Base-by-base conservation (phyloP, 805 yeast genomes). In the Lipomyces anomalus region DNA sequence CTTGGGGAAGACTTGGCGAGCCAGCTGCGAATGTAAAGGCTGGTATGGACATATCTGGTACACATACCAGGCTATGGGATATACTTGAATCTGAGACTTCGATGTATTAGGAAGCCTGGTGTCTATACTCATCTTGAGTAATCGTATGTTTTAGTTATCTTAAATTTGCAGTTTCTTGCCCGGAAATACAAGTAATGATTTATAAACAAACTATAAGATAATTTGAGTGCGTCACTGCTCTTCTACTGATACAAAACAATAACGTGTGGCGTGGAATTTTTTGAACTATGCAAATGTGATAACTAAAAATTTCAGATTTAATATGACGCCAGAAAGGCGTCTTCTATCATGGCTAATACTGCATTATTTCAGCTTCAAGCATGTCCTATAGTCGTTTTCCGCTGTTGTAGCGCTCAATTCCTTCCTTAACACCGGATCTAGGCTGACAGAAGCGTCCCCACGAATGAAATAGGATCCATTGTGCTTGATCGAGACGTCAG, bases 1-100 rank as follows among this genome's bases (percentile, higher is more conserved):
- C 78, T 3, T 72, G 67, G 64, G 78, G 79, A 0, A 48, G 57
- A 4, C 53, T 63, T 9, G 73, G 73, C 21, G 16, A 18, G 4
- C 47, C 53, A 4, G 26, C 46, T 11, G 18, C 36, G 2, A 38
- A 40, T 35, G 30, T 26, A 9, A 13, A 26, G 11, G 13, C 30
- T 13, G 30, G 30, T 13, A 26, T 26, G 30, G 36, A 37, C 37
- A 22, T 40, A 30, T 18, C 38, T 17, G 43, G 34, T 29, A 48
- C 53, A n/a, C 47, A 45, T 7, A 41, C 38, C 3, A 30, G 53
- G 33, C 47, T 50, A 1, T 50, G 55, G 55, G 53, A 46, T 4
- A 30, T 43, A 17, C 33, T 50, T 13, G 46, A 40, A 5, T 44
- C 22, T 21, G 49, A 44, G 36, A 50, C 53, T 7, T 24, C 35